Percentiles rank a stretch among this genome's conserved stretches.
Evolutionary conservation across 768 basidiomycete genomes (phyloP).

Genomic region (Mycena leptocephala): DNA sequence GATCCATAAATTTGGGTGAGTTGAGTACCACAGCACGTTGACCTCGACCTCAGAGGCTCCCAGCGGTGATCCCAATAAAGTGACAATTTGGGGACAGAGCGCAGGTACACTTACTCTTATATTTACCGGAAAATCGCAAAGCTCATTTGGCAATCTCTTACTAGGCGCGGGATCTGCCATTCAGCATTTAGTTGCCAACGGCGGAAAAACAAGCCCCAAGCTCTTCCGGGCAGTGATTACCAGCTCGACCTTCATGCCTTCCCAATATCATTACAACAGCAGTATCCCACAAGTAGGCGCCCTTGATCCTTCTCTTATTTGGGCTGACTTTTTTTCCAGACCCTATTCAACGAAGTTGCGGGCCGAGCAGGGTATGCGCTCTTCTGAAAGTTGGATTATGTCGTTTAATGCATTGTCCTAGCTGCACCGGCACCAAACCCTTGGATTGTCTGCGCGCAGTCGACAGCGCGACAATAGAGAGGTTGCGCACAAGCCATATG

Average conservation of each 20-base stretch:
- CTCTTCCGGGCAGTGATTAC: conserved; percentile 47
- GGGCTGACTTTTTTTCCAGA: too few relatives aligned
- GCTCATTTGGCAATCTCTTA: too few relatives aligned
- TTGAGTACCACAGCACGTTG: background rate
- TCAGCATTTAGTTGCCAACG: too few relatives aligned
- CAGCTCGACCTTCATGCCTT: conserved; percentile 44
- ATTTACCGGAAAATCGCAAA: too few relatives aligned
- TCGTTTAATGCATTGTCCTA: too few relatives aligned
- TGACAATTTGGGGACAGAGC: conserved; percentile 63
- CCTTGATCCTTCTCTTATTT: too few relatives aligned
- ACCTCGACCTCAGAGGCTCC: background rate
- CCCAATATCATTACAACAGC: conserved; percentile 39
- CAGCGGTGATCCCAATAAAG: conserved; percentile 54
- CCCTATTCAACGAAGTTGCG: too few relatives aligned
- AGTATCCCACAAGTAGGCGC: conserved; percentile 34
- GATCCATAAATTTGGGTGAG: conserved; percentile 56
- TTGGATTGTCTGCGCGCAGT: conserved; percentile 11
- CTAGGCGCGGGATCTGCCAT: too few relatives aligned
- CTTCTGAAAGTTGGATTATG: too few relatives aligned
- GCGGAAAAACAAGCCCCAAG: conserved; percentile 46
- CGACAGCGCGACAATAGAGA: conserved; percentile 12
- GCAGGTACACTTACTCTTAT: too few relatives aligned
- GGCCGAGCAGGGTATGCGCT: too few relatives aligned
- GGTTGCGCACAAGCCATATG: too few relatives aligned
- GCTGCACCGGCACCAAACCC: background rate